Base-by-base conservation (phyloP, 1,284 basidiomycete genomes). In the Tilletia setariae region DNA sequence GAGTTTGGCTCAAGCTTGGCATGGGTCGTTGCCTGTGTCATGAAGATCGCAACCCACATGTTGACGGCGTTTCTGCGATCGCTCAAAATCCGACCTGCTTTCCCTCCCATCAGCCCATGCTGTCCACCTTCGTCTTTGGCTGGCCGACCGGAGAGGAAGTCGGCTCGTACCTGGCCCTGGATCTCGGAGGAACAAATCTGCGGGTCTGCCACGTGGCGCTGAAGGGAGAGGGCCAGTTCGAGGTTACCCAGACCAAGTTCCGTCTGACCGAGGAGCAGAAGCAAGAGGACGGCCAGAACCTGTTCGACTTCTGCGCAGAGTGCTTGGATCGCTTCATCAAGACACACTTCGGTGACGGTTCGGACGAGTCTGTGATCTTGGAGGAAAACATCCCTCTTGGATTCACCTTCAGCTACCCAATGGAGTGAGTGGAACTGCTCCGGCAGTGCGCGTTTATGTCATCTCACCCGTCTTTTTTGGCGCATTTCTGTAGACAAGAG, bases 221-320 rank as follows among this genome's bases (percentile, higher is more conserved):
- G 16, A 89, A 91, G 77, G 95, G 95, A 28, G 86, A 89, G 8
- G 94, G 95, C 72, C 93, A 95, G 85, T 98, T 98, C 83, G 94
- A 98, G 84, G 91, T 98, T 79, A 95, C 93, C 0, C 95, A 98
- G 82, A 91, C 93, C 65, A 98, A 98, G 85, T 98, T 98, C 84
- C 90, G 94, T 68, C 87, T 98, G 66, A 91, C 92, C 1, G 95
- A 98, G 80, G 96, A 98, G 79, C 95, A 98, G 84, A 98, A 98
- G 85, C 94, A 96, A 75, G 91, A 91, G n/a, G 94, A 98, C 46
- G 95, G 94, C 6, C 90, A 93, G 82, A 89, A 90, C 71, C 85
- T 98, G 68, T 95, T 98, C 76, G 96, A 99, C 84, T 98, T 98
- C 82, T 98, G 95, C 82, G 95, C 93, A 0, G 90, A 96, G 82